phyloP scores from a whole-genome alignment of 768 basidiomycete genomes.

The Candolleomyces eurysporus region DNA sequence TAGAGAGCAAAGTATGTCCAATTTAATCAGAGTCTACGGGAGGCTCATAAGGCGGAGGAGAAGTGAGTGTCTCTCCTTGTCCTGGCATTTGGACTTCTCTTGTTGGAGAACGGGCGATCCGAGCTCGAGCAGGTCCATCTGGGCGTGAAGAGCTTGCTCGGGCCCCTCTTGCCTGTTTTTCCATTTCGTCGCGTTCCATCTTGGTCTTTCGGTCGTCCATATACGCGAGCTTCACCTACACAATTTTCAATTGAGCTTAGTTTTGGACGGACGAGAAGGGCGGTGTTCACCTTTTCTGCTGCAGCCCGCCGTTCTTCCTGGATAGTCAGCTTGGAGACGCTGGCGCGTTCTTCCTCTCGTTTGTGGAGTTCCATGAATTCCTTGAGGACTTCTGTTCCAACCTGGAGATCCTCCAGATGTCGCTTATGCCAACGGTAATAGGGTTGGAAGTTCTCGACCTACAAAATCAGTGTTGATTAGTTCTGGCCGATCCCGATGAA shows the following conservation, averaged over 20 bases:
- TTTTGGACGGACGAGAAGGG: not conserved
- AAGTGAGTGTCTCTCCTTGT: not conserved
- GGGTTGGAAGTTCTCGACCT: conserved; percentile 75
- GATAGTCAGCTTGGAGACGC: conserved; percentile 49
- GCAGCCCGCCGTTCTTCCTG: conserved; percentile 56
- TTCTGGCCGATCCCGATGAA: too few relatives aligned
- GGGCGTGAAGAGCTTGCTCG: conserved; percentile 28
- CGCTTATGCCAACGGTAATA: conserved; percentile 61
- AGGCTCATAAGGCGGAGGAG: not conserved
- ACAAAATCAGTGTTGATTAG: not conserved
- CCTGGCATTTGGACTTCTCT: not conserved
- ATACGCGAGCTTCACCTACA: conserved; percentile 73
- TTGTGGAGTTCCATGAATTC: conserved; percentile 58
- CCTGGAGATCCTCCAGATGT: conserved; percentile 51
- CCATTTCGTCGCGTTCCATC: conserved; percentile 53
- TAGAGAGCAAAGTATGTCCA: not conserved
- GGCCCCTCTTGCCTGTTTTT: conserved; percentile 48
- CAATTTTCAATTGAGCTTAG: conserved; percentile 1
- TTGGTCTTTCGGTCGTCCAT: conserved; percentile 74
- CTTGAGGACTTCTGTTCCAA: conserved; percentile 63
- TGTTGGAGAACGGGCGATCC: conserved; percentile 1
- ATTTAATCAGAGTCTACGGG: not conserved
- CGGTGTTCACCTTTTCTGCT: conserved; percentile 48
- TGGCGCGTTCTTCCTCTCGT: conserved; percentile 46
- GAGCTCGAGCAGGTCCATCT: conserved; percentile 10